Percentiles rank a stretch among this genome's conserved stretches.
Evolutionary conservation across 2,329 filamentous ascomycete genomes (phyloP).

Genomic region (Calonectria multiphialidica): DNA sequence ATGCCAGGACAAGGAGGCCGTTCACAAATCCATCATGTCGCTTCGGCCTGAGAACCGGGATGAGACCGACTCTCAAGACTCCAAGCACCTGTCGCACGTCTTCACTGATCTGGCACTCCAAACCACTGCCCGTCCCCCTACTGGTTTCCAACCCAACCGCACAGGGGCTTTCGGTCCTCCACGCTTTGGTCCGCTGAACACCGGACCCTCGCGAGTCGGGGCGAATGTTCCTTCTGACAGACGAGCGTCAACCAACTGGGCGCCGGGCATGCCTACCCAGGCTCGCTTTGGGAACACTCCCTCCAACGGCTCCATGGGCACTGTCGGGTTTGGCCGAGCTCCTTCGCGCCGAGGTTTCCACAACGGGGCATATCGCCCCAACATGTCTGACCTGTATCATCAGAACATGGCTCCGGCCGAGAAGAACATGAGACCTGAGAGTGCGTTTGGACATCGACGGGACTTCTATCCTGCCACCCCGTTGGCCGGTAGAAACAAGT

Average conservation of each 20-base stretch:
- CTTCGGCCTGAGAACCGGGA: slow-evolving; percentile 33
- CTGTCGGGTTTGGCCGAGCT: slow-evolving; percentile 32
- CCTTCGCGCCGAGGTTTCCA: slow-evolving; percentile 47
- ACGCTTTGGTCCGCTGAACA: slow-evolving; percentile 47
- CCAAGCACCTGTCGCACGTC: slow-evolving; percentile 29
- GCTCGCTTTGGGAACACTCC: slow-evolving; percentile 31
- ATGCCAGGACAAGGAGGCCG: slow-evolving; percentile 42
- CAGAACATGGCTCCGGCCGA: slow-evolving; percentile 39
- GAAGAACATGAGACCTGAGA: slow-evolving; percentile 34
- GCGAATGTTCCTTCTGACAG: slow-evolving; percentile 43
- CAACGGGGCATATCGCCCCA: slow-evolving; percentile 46
- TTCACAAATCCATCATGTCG: slow-evolving; percentile 44
- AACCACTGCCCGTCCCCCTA: slow-evolving; percentile 34
- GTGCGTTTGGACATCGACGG: slow-evolving; percentile 37
- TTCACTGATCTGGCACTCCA: slow-evolving; percentile 30
- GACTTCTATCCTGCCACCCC: slow-evolving; percentile 48
- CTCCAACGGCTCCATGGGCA: slow-evolving; percentile 22
- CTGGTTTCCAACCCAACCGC: slow-evolving; percentile 43
- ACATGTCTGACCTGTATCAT: slow-evolving; percentile 49
- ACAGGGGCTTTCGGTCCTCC: slow-evolving; percentile 39
- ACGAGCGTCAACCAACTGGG: slow-evolving; percentile 36
- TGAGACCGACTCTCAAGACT: slow-evolving; percentile 24
- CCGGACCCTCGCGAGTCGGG: slow-evolving; percentile 43
- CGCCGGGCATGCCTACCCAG: slow-evolving; percentile 32
- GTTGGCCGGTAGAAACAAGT: slow-evolving; percentile 44